Percentiles rank a stretch among this genome's conserved stretches.
These are phyloP conservation scores for Sporothrix variecibatus DNA, from an alignment of 2,329 filamentous ascomycete species.

Conservation along the genomic window DNA sequence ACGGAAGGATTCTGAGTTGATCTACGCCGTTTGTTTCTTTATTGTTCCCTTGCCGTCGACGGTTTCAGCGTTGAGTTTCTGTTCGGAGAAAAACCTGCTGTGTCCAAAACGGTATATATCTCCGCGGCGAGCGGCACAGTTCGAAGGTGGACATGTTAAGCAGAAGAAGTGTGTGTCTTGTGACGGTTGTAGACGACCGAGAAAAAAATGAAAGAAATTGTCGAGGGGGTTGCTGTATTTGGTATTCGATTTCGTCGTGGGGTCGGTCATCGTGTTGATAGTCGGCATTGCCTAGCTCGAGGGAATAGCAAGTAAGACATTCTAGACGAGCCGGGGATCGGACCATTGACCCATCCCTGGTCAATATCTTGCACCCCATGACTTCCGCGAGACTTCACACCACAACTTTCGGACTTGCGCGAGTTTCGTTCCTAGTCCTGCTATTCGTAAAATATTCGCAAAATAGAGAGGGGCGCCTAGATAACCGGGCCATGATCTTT, in stretches of 20 bases:
- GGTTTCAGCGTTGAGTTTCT: neutral
- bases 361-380: neutral
- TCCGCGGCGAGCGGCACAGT: neutral
- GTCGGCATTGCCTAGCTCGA: neutral
- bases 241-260: neutral
- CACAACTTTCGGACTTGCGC: neutral
- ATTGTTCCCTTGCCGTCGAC: neutral
- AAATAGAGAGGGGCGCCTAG: neutral
- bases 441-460: neutral
- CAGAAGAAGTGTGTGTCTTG: neutral
- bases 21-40: neutral
- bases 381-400: neutral
- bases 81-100: neutral
- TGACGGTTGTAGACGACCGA: neutral
- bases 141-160: neutral
- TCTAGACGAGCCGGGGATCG: constrained; percentile 1
- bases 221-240: neutral
- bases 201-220: neutral
- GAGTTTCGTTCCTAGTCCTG: neutral
- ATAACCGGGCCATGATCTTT: neutral
- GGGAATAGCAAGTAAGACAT: neutral
- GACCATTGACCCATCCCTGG: neutral
- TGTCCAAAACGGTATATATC: neutral
- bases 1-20: neutral
- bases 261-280: neutral